Base-by-base conservation (phyloP, 1,139 yeast species). In the Debaryomyces subglobosus region DNA sequence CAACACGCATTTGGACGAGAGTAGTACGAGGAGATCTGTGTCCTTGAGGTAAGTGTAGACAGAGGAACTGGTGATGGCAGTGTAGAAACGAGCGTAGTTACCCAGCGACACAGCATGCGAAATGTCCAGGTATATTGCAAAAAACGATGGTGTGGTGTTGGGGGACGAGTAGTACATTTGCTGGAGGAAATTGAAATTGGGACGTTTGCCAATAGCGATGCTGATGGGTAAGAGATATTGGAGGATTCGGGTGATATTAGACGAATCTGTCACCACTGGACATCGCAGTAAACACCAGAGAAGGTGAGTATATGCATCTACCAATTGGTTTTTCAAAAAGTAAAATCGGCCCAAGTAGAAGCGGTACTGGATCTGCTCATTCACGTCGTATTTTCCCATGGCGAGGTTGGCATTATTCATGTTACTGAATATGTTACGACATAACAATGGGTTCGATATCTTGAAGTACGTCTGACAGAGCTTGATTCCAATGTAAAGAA, bases 351-450 rank as follows among this genome's bases (percentile, higher is more conserved):
- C 91, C 40, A 87, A 71, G 58, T 84, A 81, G 62, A 75, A 89
- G 46, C 94, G 69, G 63, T 85, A 88, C 56, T 84, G 86, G 4
- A 87, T 74, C 48, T 81, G 81, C 52, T 85, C 84, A 1, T 81
- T 66, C 39, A 68, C 65, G 4, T 81, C 71, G 49, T 80, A 84
- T 10, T 62, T 58, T 1, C 68, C 58, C 54, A 84, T 75, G 37
- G 62, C 64, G 42, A 85, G 67, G 32, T 74, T 70, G 18, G 89
- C 79, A 27, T 84, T 83, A 55, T 82, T 85, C 71, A 88, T 81
- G 61, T 87, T 88, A 37, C 89, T 79, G 63, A 87, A 86, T 41
- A 89, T 87, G 59, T 86, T 87, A 29, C 87, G 82, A 62, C 95
- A 87, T 10, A 86, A 71, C 47, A 84, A 70, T 3, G 92, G 90